A percentile compares a stretch with the other conserved stretches of the same genome.
Evolutionary conservation across 2,329 filamentous ascomycete species (phyloP).

Genomic region (Tolypocladium amazonense): DNA sequence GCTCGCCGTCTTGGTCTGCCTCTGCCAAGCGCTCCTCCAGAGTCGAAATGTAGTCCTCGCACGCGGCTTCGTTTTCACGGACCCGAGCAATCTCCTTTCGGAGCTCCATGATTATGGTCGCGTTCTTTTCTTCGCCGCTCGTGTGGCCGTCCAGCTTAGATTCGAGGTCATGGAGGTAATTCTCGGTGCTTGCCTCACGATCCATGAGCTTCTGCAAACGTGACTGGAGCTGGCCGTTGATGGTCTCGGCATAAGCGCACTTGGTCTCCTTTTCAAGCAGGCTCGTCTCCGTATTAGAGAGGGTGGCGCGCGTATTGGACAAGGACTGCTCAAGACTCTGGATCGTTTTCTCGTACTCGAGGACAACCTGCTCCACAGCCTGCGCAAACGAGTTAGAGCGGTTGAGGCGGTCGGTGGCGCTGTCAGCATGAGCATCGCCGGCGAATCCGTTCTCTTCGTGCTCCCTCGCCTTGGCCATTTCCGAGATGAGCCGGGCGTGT

Average conservation of each 20-base stretch:
- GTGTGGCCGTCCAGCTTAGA: slow-evolving; percentile 81
- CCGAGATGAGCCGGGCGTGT: slow-evolving; percentile 89
- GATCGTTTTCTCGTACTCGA: slow-evolving; percentile 98
- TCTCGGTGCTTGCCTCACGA: slow-evolving; percentile 82
- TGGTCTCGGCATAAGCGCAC: slow-evolving; percentile 84
- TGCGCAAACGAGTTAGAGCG: slow-evolving; percentile 93
- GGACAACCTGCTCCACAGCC: slow-evolving; percentile 88
- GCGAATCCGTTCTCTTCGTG: slow-evolving; percentile 49
- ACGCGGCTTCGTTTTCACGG: slow-evolving; percentile 80
- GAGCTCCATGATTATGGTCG: slow-evolving; percentile 72
- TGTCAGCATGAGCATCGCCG: slow-evolving; percentile 57
- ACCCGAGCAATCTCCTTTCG: slow-evolving; percentile 84
- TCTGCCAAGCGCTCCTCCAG: slow-evolving; percentile 92
- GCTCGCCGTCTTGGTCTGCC: slow-evolving; percentile 86
- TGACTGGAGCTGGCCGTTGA: slow-evolving; percentile 79
- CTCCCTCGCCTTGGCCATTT: slow-evolving; percentile 80
- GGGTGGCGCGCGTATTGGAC: slow-evolving; percentile 72
- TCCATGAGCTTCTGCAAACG: slow-evolving; percentile 90
- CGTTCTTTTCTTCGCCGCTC: slow-evolving; percentile 86
- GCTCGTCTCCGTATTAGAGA: slow-evolving; percentile 75
- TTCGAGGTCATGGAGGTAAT: slow-evolving; percentile 87
- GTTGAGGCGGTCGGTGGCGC: slow-evolving; percentile 77
- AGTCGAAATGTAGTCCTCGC: slow-evolving; percentile 95
- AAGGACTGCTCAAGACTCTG: slow-evolving; percentile 86
- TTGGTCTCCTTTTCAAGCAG: slow-evolving; percentile 90